Evolutionary conservation across 129 eudicot species (phyloP).

Genomic region (Logfia minima): DNA sequence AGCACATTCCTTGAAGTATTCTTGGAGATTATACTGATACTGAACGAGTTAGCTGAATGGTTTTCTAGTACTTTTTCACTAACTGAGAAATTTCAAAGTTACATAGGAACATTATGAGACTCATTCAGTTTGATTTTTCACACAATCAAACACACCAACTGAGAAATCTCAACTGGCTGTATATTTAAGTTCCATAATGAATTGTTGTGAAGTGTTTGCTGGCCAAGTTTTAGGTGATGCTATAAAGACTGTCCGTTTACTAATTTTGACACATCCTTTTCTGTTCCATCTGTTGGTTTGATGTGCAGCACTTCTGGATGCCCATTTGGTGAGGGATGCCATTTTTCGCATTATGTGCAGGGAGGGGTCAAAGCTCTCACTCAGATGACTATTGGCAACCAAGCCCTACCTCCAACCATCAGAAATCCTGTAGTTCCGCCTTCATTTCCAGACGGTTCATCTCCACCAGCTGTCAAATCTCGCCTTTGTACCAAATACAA

Average conservation of each 20-base stretch:
- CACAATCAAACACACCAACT: not conserved
- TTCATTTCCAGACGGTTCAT: slow-evolving; percentile 64
- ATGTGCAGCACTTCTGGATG: slow-evolving; percentile 80
- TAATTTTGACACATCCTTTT: slow-evolving; percentile 20
- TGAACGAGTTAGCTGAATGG: not conserved
- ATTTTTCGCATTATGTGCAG: slow-evolving; percentile 76
- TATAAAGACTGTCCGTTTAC: not conserved
- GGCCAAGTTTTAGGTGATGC: not conserved
- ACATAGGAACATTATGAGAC: too few species aligned
- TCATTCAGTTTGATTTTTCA: too few species aligned
- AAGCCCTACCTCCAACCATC: slow-evolving; percentile 52
- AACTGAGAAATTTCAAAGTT: too few species aligned
- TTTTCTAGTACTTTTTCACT: not conserved
- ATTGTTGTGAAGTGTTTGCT: not conserved
- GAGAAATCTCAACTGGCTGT: not conserved
- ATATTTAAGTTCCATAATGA: not conserved
- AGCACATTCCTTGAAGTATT: not conserved
- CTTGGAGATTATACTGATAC: not conserved
- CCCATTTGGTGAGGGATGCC: slow-evolving; percentile 88
- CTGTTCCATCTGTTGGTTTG: slow-evolving; percentile 13
- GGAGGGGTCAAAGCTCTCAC: slow-evolving; percentile 77
- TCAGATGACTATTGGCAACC: slow-evolving; percentile 57
- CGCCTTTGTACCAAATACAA: slow-evolving; percentile 70
- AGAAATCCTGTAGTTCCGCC: slow-evolving; percentile 46
- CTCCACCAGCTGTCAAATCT: slow-evolving; percentile 65